Base-by-base conservation (phyloP, 2,329 filamentous ascomycete genomes). In the Aspergillus vadensis region DNA sequence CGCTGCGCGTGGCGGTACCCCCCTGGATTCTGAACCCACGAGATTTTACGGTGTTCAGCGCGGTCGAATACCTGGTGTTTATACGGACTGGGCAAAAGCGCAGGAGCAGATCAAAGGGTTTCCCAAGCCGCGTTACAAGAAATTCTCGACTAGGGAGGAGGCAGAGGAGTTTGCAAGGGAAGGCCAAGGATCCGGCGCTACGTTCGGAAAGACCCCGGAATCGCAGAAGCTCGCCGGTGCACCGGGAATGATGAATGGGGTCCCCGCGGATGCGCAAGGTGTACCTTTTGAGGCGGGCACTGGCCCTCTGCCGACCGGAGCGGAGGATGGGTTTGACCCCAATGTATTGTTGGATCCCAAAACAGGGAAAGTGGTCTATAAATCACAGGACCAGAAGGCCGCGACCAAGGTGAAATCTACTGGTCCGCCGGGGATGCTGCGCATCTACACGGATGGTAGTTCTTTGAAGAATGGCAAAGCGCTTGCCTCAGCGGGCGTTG, bases 111-210 rank as follows among this genome's bases (percentile, higher is more conserved):
- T 95, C 63, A 86, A 82, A 32, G 91, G 89, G 2, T 88, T 88
- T 71, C 88, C 88, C 67, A 87, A 87, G 5, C 85, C 85, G 4
- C 85, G 83, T 61, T 85, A 90, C 74, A 90, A 88, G 75, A 89
- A 85, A 63, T 93, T 92, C 65, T 75, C 79, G 4, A 89, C 85
- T 1, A 81, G 83, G 25, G 82, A 81, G 59, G 92, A 96, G 74
- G 94, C 94, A 0, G 86, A 94, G 70, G 86, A 86, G 19, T 97
- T 91, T 72, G 90, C 97, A 53, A 69, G 61, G 3, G 69, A 82
- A 43, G 78, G 78, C 21, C 72, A 72, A 63, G 57, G 67, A 49
- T 57, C 68, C 65, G 58, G 63, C 12, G 59, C 63, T 53, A 63
- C 68, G 57, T 62, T 70, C 38, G 72, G 66, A 41, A 69, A 69